Conservation (phyloP, 129 eudicot genomes). For the Ambrosia artemisiifolia region DNA sequence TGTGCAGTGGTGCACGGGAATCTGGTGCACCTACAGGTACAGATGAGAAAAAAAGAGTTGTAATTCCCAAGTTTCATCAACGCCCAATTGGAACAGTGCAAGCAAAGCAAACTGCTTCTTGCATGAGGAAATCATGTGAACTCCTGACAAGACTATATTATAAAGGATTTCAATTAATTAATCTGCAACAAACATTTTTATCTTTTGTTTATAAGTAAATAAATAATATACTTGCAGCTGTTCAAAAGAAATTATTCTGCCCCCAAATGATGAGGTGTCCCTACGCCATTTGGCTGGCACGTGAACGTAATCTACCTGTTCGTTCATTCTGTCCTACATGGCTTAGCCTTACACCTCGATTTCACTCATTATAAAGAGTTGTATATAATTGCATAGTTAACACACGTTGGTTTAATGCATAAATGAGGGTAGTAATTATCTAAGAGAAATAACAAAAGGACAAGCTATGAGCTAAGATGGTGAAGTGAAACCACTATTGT, state of each 20-base stretch:
- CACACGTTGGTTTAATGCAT: background rate
- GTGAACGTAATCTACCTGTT: slow-evolving; percentile 29
- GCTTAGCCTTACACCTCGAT: slow-evolving; percentile 23
- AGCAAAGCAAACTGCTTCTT: slow-evolving; percentile 28
- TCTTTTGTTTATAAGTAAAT: too few species aligned
- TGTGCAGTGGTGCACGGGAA: slow-evolving; percentile 29
- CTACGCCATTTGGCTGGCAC: slow-evolving; percentile 30
- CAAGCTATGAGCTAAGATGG: too few species aligned
- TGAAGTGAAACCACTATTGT: too few species aligned
- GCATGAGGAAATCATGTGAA: slow-evolving; percentile 57
- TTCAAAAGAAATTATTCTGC: background rate
- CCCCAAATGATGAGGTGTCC: slow-evolving; percentile 24
- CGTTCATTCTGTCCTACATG: slow-evolving; percentile 23
- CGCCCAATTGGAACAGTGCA: slow-evolving; percentile 26
- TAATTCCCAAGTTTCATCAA: slow-evolving; percentile 14
- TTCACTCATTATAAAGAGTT: background rate
- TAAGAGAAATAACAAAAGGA: too few species aligned
- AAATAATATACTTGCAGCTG: too few species aligned
- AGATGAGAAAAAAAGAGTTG: background rate
- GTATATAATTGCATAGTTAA: background rate
- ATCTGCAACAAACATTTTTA: slow-evolving; percentile 1
- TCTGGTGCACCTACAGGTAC: slow-evolving; percentile 19
- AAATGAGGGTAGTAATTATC: background rate
- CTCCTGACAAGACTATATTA: slow-evolving; percentile 25
- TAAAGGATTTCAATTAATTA: background rate